Base-by-base conservation (phyloP, 164 flowering plant genomes). In the Santalum album region DNA sequence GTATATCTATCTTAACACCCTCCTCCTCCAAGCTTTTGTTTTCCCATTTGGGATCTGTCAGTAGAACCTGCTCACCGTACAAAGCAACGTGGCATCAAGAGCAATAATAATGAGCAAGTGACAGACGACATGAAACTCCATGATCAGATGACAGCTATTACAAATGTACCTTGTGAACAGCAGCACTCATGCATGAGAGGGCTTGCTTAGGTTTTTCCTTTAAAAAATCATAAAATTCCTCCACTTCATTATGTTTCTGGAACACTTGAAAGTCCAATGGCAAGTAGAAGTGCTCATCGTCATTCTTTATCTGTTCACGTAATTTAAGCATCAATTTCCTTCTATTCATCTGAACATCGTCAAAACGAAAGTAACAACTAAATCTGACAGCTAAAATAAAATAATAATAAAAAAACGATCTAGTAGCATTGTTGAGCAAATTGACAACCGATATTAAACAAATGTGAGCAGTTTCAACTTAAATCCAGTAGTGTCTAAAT, bases 101-200 rank as follows among this genome's bases (percentile, higher is more conserved):
- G 12, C 19, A 12, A 45, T 21, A 24, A 14, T 1, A 24, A 20
- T 12, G 35, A 38, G 7, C 21, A 56, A 26, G 39, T 19, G 7
- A 9, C 32, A 49, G 12, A 47, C 43, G 19, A 10, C 12, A n/a
- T 12, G 34, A 29, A 29, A 9, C 34, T 29, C 34, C 34, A 29
- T 3, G 34, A 43, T 17, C 5, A 43, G 5, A 43, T 4, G 7
- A 43, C n/a, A 43, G 12, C 44, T 42, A 47, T 7, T 52, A 59
- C 18, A 14, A 43, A 27, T 53, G 34, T 73, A 89, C 97, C 96
- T 78, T 72, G 72, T 90, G 96, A 69, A 80, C 69, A 22, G 97
- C 90, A 59, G 82, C 88, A 67, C 90, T 74, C 70, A 86, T 67
- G 66, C 97, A 87, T 38, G 67, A 64, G 53, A 94, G 75, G 55